phyloP scores from a whole-genome alignment of 805 yeast genomes.

The Suhomyces canberraensis region DNA sequence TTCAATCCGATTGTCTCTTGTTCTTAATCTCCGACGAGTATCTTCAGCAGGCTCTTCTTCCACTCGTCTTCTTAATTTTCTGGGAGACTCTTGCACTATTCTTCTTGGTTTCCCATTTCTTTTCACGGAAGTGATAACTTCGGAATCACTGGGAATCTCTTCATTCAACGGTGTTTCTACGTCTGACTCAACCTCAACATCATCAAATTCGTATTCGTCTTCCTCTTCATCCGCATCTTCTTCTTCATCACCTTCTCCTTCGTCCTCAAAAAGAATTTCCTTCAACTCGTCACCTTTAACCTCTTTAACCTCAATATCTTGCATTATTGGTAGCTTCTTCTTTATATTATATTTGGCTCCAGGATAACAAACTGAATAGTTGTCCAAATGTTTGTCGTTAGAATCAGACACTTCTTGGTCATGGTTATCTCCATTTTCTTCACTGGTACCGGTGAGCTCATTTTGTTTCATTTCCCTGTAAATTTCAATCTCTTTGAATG shows the following conservation, averaged over 20 bases:
- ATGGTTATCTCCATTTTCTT: conserved; percentile 1
- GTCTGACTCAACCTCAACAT: background rate
- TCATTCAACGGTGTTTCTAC: background rate
- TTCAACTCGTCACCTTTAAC: conserved; percentile 13
- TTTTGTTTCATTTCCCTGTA: conserved; percentile 9
- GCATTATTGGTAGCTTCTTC: conserved; percentile 10
- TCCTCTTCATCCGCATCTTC: conserved; percentile 24
- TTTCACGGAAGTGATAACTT: no score
- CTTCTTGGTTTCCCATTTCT: no score
- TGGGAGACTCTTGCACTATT: no score
- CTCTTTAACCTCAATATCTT: conserved; percentile 8
- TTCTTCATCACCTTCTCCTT: conserved; percentile 10
- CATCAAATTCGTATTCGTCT: conserved; percentile 6
- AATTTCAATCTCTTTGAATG: conserved; percentile 44
- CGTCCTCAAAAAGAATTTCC: background rate
- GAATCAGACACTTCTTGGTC: background rate
- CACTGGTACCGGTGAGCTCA: background rate
- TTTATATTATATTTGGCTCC: conserved; percentile 20
- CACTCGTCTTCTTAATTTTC: no score
- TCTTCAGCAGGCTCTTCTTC: no score
- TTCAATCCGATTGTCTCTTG: no score
- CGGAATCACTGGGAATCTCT: no score
- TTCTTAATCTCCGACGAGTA: no score
- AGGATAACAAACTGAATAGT: conserved; percentile 34
- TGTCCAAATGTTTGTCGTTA: conserved; percentile 15